Evolutionary conservation across 1,284 basidiomycete species (phyloP).

Genomic region (Ceratobasidium sp.): DNA sequence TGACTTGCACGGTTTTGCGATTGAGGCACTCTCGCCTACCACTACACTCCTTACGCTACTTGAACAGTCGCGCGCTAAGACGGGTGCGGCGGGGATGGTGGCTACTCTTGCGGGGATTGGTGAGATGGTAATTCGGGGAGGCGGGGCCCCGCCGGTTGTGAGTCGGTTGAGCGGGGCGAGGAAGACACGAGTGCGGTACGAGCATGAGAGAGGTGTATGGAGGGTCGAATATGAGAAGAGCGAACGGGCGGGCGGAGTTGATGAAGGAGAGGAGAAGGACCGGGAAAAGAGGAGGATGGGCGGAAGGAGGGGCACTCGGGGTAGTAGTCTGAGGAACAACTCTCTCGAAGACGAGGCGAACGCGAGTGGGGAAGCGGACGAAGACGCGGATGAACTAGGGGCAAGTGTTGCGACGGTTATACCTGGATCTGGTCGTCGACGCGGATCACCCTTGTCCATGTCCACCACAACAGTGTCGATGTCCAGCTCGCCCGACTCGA

Average conservation of each 20-base stretch:
- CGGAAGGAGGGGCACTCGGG: not conserved
- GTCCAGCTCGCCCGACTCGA: slow-evolving; percentile 37
- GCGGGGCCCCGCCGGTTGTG: slow-evolving; percentile 84
- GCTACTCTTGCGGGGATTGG: slow-evolving; percentile 87
- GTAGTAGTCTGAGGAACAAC: not conserved
- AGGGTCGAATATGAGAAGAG: slow-evolving; percentile 86
- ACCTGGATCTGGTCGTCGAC: not conserved
- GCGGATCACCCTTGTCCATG: slow-evolving; percentile 13
- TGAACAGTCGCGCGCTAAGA: slow-evolving; percentile 97
- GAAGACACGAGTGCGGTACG: slow-evolving; percentile 79
- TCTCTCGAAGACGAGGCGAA: not conserved
- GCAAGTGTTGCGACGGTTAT: slow-evolving; percentile 39
- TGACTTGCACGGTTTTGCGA: slow-evolving; percentile 96
- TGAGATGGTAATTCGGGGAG: slow-evolving; percentile 94
- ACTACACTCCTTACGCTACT: slow-evolving; percentile 94
- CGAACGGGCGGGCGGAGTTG: slow-evolving; percentile 3
- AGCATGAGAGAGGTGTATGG: slow-evolving; percentile 86
- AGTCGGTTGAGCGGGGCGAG: slow-evolving; percentile 86
- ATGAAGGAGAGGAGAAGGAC: not conserved
- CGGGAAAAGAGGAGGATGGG: not conserved
- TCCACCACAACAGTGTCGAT: not conserved
- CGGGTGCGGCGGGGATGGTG: slow-evolving; percentile 95
- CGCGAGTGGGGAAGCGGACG: not conserved
- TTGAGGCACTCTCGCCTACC: slow-evolving; percentile 94
- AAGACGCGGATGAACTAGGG: slow-evolving; percentile 7